A percentile compares a stretch with the other conserved stretches of the same genome.
Evolutionary conservation across 164 flowering plant species (phyloP).

Genomic region (Stephania yunnanensis): DNA sequence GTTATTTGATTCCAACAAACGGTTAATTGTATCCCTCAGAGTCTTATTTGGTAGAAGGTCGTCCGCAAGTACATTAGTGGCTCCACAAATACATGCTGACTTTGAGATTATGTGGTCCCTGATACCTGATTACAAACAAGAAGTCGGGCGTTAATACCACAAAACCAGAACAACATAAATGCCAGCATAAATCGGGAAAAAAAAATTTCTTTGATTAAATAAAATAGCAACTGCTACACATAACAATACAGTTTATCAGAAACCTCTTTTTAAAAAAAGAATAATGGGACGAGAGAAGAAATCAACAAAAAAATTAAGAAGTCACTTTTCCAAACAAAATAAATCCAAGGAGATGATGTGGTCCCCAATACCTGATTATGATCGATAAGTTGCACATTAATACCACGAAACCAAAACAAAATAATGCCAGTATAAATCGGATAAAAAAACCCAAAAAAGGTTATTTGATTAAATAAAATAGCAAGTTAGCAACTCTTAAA

Average conservation of each 20-base stretch:
- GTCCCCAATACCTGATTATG: too few relatives aligned
- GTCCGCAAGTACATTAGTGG: slow-evolving; percentile 79
- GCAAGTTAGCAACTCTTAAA: neutral
- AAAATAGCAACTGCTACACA: neutral
- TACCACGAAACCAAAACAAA: neutral
- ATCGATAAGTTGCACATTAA: too few relatives aligned
- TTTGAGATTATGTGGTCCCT: slow-evolving; percentile 76
- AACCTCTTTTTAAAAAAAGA: neutral
- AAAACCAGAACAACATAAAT: neutral
- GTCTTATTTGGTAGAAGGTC: slow-evolving; percentile 94
- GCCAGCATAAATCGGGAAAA: neutral
- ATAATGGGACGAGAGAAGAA: neutral
- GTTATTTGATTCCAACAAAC: slow-evolving; percentile 75
- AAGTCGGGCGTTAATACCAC: neutral
- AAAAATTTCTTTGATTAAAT: neutral
- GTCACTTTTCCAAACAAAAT: neutral
- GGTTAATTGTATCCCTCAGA: slow-evolving; percentile 78
- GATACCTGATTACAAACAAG: slow-evolving; percentile 50
- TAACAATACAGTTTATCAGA: neutral
- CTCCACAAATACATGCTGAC: slow-evolving; percentile 79
- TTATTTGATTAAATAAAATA: neutral
- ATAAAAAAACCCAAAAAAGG: neutral
- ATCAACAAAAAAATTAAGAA: neutral
- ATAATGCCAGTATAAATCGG: neutral
- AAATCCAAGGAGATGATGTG: neutral